Evolutionary conservation across 257 asterid species (phyloP).

Genomic region (Solanum habrochaites): DNA sequence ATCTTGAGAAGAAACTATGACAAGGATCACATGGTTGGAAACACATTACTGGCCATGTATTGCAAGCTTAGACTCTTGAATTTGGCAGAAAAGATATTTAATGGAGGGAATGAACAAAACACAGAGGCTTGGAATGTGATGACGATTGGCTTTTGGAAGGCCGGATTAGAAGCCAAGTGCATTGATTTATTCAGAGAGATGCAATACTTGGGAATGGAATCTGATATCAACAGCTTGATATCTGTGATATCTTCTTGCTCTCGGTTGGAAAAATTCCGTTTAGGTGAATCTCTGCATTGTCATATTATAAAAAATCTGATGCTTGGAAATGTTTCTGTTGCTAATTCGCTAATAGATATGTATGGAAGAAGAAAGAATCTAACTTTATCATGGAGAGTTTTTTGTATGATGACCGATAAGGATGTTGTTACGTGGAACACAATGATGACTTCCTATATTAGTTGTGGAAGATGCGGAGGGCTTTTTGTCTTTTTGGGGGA

Average conservation of each 20-base stretch:
- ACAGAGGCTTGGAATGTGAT: constrained; percentile 53
- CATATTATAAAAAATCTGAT: constrained; percentile 19
- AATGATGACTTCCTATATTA: constrained; percentile 41
- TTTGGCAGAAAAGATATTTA: constrained; percentile 36
- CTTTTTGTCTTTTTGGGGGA: constrained; percentile 41
- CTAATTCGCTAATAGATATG: constrained; percentile 66
- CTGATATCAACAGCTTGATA: constrained; percentile 29
- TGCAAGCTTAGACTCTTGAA: constrained; percentile 40
- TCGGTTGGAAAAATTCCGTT: constrained; percentile 23
- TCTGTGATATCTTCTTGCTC: constrained; percentile 60
- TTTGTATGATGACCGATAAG: constrained; percentile 16
- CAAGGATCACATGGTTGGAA: constrained; percentile 19
- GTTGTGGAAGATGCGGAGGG: constrained; percentile 41
- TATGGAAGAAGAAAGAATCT: constrained; percentile 47
- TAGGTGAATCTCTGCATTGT: constrained; percentile 61
- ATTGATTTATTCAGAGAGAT: constrained; percentile 44
- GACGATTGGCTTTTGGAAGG: constrained; percentile 41
- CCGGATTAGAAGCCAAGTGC: constrained; percentile 45
- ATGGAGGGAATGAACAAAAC: constrained; percentile 16
- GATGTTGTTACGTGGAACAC: constrained; percentile 55
- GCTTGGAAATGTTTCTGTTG: constrained; percentile 28
- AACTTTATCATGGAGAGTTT: constrained; percentile 30
- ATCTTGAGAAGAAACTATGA: constrained; percentile 40
- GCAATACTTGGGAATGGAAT: constrained; percentile 37
- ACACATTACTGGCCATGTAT: constrained; percentile 60